A percentile compares a stretch with the other conserved stretches of the same genome.
These are phyloP conservation scores for Rhododendron griersonianum DNA, from an alignment of 148 eudicot genomes.

Conservation along the genomic window DNA sequence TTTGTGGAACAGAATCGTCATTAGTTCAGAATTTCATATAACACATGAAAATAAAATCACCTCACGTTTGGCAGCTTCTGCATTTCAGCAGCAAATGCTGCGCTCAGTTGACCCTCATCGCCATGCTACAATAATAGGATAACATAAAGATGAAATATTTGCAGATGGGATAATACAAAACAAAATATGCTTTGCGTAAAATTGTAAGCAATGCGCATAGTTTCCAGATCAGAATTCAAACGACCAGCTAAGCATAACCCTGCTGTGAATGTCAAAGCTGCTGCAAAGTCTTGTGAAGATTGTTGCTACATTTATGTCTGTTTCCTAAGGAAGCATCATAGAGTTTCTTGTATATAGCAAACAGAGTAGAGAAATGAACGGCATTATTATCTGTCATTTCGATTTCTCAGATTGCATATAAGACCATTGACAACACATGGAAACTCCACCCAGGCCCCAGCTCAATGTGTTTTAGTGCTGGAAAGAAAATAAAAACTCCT, in stretches of 20 bases:
- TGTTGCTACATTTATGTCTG: neutral
- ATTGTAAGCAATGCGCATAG: neutral
- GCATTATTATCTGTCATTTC: neutral
- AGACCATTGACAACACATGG: neutral
- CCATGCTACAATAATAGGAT: constrained; percentile 55
- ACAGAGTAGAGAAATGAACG: neutral
- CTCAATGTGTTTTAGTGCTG: neutral
- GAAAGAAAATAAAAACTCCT: constrained; percentile 9
- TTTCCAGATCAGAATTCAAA: neutral
- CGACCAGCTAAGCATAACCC: neutral
- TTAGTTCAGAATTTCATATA: neutral
- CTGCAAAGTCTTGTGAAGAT: neutral
- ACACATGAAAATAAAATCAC: constrained; percentile 35
- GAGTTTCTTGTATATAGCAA: neutral
- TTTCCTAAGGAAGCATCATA: neutral
- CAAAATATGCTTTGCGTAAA: neutral
- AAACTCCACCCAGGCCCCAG: neutral
- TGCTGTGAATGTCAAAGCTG: neutral
- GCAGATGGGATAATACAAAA: neutral
- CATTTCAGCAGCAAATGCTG: constrained; percentile 81
- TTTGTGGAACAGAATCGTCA: neutral
- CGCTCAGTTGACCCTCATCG: constrained; percentile 71
- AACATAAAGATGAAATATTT: neutral
- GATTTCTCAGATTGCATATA: neutral
- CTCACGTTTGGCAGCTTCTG: constrained; percentile 81